A percentile compares a stretch with the other conserved stretches of the same genome.
phyloP scores from a whole-genome alignment of 768 basidiomycete species.

The Dacryopinax spathularia region DNA sequence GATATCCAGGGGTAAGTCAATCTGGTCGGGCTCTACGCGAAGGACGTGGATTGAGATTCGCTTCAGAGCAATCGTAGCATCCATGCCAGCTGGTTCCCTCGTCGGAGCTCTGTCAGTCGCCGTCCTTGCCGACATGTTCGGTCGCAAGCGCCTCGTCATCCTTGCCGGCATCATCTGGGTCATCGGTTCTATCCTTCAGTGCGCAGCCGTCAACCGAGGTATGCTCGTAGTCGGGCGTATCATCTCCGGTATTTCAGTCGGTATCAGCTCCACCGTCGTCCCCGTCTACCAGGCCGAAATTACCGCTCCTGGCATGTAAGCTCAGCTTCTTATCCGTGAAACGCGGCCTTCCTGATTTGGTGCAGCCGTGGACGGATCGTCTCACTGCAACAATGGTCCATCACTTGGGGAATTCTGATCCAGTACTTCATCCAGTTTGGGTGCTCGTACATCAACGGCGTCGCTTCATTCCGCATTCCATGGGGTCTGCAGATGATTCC shows the following conservation, averaged over 20 bases:
- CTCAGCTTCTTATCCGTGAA: background rate
- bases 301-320: constrained; percentile 37
- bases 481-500: constrained; percentile 68
- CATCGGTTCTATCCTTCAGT: constrained; percentile 58
- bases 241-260: constrained; percentile 50
- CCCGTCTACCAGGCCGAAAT: constrained; percentile 15
- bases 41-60: background rate
- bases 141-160: constrained; percentile 35
- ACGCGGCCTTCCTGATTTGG: background rate
- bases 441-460: constrained; percentile 55
- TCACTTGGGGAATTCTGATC: constrained; percentile 53
- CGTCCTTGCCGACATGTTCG: constrained; percentile 4
- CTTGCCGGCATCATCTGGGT: constrained; percentile 57
- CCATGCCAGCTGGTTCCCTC: constrained; percentile 62
- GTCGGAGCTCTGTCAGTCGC: constrained; percentile 50
- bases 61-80: constrained; percentile 35
- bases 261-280: constrained; percentile 3
- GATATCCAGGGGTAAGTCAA: constrained; percentile 5
- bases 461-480: constrained; percentile 63
- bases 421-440: constrained; percentile 28
- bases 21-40: background rate
- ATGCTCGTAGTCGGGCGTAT: constrained; percentile 62
- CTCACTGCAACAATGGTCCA: constrained; percentile 64
- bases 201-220: constrained; percentile 49
- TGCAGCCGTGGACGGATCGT: constrained; percentile 50